Evolutionary conservation across 257 asterid genomes (phyloP).

Genomic region (Petunia secreta): DNA sequence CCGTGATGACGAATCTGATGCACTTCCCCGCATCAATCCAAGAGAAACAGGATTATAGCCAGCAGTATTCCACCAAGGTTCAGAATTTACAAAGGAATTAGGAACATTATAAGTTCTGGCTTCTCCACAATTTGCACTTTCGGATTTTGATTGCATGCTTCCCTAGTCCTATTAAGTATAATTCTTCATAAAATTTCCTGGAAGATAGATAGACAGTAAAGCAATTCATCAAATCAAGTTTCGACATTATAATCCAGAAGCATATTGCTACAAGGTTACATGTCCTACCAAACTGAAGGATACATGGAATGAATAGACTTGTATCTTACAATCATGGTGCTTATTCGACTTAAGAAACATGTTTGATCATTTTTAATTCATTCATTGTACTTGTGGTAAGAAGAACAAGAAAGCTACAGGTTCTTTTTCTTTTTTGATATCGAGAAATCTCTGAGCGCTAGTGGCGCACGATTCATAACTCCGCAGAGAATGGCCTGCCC

Average conservation of each 20-base stretch:
- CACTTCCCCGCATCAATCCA: conserved; percentile 50
- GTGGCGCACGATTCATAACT: no score
- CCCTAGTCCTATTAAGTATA: background rate
- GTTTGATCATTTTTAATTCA: background rate
- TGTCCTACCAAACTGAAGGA: conserved; percentile 6
- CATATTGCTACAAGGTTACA: background rate
- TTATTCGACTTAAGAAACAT: background rate
- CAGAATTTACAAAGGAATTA: conserved; percentile 43
- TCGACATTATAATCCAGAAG: background rate
- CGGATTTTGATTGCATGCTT: conserved; percentile 63
- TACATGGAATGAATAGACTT: background rate
- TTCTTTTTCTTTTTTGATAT: no score
- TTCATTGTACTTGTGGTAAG: background rate
- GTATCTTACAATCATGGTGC: background rate
- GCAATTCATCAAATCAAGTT: background rate
- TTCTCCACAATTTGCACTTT: conserved; percentile 49
- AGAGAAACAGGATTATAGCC: conserved; percentile 48
- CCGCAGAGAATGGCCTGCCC: no score
- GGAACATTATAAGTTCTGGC: conserved; percentile 40
- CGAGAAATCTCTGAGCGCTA: no score
- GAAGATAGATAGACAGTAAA: background rate
- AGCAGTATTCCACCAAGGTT: conserved; percentile 56
- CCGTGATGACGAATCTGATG: conserved; percentile 65
- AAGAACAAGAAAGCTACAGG: no score
- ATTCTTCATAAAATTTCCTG: background rate